Evolutionary conservation across 805 yeast genomes (phyloP).

Genomic region (Wickerhamiella alocasiicola): DNA sequence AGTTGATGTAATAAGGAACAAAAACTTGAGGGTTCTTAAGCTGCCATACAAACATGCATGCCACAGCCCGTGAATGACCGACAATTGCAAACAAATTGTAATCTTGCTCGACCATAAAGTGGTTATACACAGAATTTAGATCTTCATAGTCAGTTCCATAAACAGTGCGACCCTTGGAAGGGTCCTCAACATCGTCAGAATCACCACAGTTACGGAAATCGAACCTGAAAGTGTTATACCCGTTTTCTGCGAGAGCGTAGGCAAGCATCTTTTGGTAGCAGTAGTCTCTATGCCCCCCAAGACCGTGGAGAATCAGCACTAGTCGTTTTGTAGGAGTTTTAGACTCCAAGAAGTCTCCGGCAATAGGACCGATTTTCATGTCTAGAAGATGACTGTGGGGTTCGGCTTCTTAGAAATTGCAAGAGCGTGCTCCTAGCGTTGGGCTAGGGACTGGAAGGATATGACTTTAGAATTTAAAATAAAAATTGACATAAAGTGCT

Average conservation of each 20-base stretch:
- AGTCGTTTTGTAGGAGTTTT: slow-evolving; percentile 20
- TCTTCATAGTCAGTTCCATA: slow-evolving; percentile 53
- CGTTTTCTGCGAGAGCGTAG: slow-evolving; percentile 44
- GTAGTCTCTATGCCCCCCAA: slow-evolving; percentile 72
- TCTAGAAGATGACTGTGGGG: background rate
- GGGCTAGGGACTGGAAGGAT: too few species aligned
- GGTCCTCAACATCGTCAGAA: slow-evolving; percentile 40
- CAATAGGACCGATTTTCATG: slow-evolving; percentile 5
- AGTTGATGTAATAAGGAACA: slow-evolving; percentile 56
- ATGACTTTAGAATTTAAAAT: too few species aligned
- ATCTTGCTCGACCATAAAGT: slow-evolving; percentile 20
- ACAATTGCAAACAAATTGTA: slow-evolving; percentile 46
- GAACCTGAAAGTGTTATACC: slow-evolving; percentile 56
- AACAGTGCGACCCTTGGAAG: slow-evolving; percentile 41
- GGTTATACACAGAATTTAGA: slow-evolving; percentile 37
- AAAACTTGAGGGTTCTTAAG: slow-evolving; percentile 24
- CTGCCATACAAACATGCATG: slow-evolving; percentile 67
- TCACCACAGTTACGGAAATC: slow-evolving; percentile 83
- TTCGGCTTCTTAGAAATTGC: too few species aligned
- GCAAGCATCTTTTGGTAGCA: slow-evolving; percentile 60
- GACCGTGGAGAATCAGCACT: slow-evolving; percentile 69
- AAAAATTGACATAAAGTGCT: too few species aligned
- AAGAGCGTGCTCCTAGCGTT: too few species aligned
- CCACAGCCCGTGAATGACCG: slow-evolving; percentile 71
- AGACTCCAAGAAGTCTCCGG: slow-evolving; percentile 1